phyloP scores from a whole-genome alignment of 1,284 basidiomycete species.

The Ganoderma meredithae region DNA sequence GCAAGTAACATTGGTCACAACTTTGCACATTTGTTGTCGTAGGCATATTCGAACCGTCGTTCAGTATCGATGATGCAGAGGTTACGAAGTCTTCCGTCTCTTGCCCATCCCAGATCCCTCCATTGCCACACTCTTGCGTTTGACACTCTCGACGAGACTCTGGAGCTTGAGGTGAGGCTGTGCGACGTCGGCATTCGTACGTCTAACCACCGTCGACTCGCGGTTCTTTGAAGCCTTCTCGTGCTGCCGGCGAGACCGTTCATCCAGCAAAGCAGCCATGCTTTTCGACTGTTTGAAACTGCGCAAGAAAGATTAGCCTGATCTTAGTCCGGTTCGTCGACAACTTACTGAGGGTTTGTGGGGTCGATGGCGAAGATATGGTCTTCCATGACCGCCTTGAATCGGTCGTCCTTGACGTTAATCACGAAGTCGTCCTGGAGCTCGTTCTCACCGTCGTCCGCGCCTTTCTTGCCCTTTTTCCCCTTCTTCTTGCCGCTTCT shows the following conservation, averaged over 20 bases:
- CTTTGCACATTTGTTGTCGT: neutral
- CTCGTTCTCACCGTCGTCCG: slow-evolving; percentile 60
- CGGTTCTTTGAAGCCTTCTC: slow-evolving; percentile 42
- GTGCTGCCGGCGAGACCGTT: slow-evolving; percentile 68
- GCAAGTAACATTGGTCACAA: neutral
- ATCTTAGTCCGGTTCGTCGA: neutral
- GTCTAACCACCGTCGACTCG: slow-evolving; percentile 15
- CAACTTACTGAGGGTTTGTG: slow-evolving; percentile 88
- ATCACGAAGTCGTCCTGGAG: slow-evolving; percentile 84
- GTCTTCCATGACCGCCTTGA: slow-evolving; percentile 89
- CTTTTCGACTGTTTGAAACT: slow-evolving; percentile 92
- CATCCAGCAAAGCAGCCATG: slow-evolving; percentile 84
- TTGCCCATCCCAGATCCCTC: slow-evolving; percentile 53
- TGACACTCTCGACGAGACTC: slow-evolving; percentile 84
- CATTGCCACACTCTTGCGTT: slow-evolving; percentile 67
- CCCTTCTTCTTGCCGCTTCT: slow-evolving; percentile 59
- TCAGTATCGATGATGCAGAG: neutral
- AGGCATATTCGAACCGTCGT: neutral
- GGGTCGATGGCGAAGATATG: slow-evolving; percentile 96
- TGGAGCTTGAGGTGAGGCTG: slow-evolving; percentile 55
- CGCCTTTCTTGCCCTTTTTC: slow-evolving; percentile 51
- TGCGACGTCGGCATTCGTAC: slow-evolving; percentile 27
- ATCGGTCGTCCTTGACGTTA: slow-evolving; percentile 89
- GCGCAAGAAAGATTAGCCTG: slow-evolving; percentile 17
- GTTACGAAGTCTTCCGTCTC: slow-evolving; percentile 55